A percentile compares a stretch with the other conserved stretches of the same genome.
Evolutionary conservation across 2,329 filamentous ascomycete species (phyloP).

Genomic region (Endocalyx cinctus): DNA sequence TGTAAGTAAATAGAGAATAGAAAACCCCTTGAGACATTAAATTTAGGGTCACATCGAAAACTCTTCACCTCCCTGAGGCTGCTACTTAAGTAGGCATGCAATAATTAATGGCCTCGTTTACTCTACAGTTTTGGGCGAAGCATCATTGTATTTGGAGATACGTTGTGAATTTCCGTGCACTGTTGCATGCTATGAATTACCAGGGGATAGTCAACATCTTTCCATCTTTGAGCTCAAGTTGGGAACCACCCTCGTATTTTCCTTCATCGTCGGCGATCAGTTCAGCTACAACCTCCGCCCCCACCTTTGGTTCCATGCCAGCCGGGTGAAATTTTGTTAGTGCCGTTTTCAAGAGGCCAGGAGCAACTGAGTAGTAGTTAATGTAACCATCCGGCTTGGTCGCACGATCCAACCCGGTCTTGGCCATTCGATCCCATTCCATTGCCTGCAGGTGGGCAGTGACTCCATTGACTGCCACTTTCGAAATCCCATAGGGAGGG

Average conservation of each 20-base stretch:
- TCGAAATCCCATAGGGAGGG: constrained; percentile 4
- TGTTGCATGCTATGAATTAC: constrained; percentile 4
- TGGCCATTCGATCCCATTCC: constrained; percentile 5
- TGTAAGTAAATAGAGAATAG: too few relatives aligned
- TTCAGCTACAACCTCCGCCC: constrained; percentile 4
- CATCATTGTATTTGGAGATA: too few relatives aligned
- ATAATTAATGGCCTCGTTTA: too few relatives aligned
- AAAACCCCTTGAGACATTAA: too few relatives aligned
- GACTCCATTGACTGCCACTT: constrained; percentile 7
- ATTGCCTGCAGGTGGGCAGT: constrained; percentile 6
- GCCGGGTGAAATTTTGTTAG: neutral
- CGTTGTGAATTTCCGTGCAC: neutral
- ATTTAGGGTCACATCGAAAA: too few relatives aligned
- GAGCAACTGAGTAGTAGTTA: constrained; percentile 1
- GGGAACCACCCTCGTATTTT: constrained; percentile 4
- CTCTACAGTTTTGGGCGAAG: too few relatives aligned
- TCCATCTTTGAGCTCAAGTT: constrained; percentile 5
- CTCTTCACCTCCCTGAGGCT: too few relatives aligned
- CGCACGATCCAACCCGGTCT: neutral
- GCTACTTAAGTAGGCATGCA: too few relatives aligned
- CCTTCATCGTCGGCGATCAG: constrained; percentile 2
- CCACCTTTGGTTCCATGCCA: constrained; percentile 1
- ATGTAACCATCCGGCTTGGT: constrained; percentile 3
- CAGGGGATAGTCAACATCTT: constrained; percentile 5
- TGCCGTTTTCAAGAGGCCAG: constrained; percentile 3